Base-by-base conservation (phyloP, 768 basidiomycete species). In the Calocybe cyanea region DNA sequence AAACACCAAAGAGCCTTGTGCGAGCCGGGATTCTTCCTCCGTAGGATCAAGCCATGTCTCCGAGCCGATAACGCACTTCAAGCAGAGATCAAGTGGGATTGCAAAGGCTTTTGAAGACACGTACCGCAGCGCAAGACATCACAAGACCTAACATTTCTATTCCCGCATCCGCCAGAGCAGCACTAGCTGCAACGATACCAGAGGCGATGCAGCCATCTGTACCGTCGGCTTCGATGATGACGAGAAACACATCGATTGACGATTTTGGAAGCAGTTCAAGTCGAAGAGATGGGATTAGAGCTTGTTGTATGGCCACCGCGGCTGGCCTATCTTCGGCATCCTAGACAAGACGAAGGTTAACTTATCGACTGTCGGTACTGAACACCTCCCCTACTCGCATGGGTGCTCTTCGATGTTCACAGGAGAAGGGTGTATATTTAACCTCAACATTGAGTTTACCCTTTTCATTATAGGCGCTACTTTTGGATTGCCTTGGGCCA, bases 401-500 rank as follows among this genome's bases (percentile, higher is more conserved):
- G 0, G 95, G 95, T 6, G 87, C 85, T 59, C 87, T 74, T 54
- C 95, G 72, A 13, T 72, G 76, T 21, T 70, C 65, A 55, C 85
- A 92, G 7, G 96, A 92, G 63, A 95, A 99, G 0, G 96, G 96
- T 2, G 94, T 79, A 57, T 94, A 97, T 66, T 97, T 97, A 41
- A 98, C 90, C 66, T 98, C 94, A 6, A 99, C 88, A 49, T 92
- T 97, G 41, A 99, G 66, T 43, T 78, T 79, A 1, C 95, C 96
- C 48, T 80, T 85, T 56, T 97, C 95, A 51, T 76, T 92, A 60
- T 94, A 99, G 2, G 80, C 65, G 11, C 74, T 72, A 43, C 77
- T 87, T 72, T 87, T 91, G 21, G 86, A 83, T 58, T 92, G 90
- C 45, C 90, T 81, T 15, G 90, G 90, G 3, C 90, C 87, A 64